Evolutionary conservation across 805 yeast genomes (phyloP).

Genomic region (Candida chilensis): DNA sequence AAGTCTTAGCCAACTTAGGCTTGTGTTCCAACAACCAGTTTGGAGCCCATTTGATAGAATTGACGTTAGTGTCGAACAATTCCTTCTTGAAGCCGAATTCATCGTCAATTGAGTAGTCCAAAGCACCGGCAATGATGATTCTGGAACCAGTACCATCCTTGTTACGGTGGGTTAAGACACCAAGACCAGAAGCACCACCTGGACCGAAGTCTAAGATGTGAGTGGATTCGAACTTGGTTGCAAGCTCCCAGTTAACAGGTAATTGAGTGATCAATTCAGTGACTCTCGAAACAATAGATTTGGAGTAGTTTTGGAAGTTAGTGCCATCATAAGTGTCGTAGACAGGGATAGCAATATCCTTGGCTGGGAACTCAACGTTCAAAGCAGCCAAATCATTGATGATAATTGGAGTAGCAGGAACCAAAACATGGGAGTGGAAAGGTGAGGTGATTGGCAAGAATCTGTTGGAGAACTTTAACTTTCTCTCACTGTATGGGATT

Average conservation of each 20-base stretch:
- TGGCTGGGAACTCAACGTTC: constrained; percentile 44
- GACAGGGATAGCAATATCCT: constrained; percentile 73
- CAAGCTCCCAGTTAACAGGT: constrained; percentile 92
- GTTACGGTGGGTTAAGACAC: constrained; percentile 92
- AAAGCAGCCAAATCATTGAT: constrained; percentile 54
- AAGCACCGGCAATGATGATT: constrained; percentile 85
- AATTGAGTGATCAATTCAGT: constrained; percentile 78
- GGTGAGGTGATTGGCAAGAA: constrained; percentile 95
- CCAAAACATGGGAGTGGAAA: constrained; percentile 85
- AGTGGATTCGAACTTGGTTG: constrained; percentile 74
- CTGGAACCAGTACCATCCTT: constrained; percentile 98
- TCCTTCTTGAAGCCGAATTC: constrained; percentile 97
- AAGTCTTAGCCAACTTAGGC: constrained; percentile 76
- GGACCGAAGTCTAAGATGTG: constrained; percentile 98
- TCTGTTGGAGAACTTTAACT: constrained; percentile 85
- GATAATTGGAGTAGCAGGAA: constrained; percentile 61
- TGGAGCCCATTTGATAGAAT: constrained; percentile 69
- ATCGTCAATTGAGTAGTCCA: constrained; percentile 64
- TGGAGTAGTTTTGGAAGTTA: constrained; percentile 48
- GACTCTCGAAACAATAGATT: constrained; percentile 56
- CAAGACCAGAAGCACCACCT: constrained; percentile 96
- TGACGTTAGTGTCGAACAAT: constrained; percentile 62
- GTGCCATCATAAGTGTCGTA: constrained; percentile 82
- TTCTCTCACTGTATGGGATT: constrained; percentile 89
- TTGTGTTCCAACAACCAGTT: constrained; percentile 87